Evolutionary conservation across 345 rosid genomes (phyloP), one percentile per base, ranked within the genome.

Genomic region (Arabidopsis suecica): DNA sequence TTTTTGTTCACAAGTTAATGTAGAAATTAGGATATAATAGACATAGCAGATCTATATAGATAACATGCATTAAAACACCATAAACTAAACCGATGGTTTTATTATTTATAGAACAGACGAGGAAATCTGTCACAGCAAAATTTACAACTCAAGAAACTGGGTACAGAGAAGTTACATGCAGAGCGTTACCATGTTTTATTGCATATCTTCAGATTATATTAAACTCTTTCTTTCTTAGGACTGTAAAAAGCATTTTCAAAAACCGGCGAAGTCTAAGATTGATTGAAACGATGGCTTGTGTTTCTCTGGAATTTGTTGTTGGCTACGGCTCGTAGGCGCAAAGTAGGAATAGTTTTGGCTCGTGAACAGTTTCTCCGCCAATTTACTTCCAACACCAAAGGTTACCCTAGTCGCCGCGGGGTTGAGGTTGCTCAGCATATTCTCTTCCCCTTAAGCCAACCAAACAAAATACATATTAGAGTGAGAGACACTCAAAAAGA

Each of bases 261-360:
- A 77, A 22, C 80, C 80, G 6, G 80, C 76, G 0, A 71, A 10
- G 34, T 65, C 12, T 16, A 57, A 65, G 72, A 71, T 65, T 22
- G 80, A 77, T 4, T 77, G 77, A 25, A 65, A 71, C 6, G 65
- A 69, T 9, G 62, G 62, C 44, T 71, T 50, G 13, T 1, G 76
- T 60, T 38, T 18, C 20, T 75, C 68, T 20, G 47, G 78, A 57
- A 9, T 65, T 0, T 74, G 73, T 0, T 74, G 73, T 4, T 28
- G 71, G 37, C 44, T 45, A 62, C 5, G 65, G 6, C 6, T 47
- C 63, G 58, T 36, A 9, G 81, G 81, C 0, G 71, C 81, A 45
- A 78, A 78, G 65, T 44, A 18, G 0, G 81, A 61, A 53, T 60
- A 67, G 64, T 78, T 72, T 37, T 78, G 81, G 60, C 78, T 78